These are phyloP conservation scores for Hypoxylon sp. DNA, from an alignment of 2,329 filamentous ascomycete genomes.

Conservation along the genomic window DNA sequence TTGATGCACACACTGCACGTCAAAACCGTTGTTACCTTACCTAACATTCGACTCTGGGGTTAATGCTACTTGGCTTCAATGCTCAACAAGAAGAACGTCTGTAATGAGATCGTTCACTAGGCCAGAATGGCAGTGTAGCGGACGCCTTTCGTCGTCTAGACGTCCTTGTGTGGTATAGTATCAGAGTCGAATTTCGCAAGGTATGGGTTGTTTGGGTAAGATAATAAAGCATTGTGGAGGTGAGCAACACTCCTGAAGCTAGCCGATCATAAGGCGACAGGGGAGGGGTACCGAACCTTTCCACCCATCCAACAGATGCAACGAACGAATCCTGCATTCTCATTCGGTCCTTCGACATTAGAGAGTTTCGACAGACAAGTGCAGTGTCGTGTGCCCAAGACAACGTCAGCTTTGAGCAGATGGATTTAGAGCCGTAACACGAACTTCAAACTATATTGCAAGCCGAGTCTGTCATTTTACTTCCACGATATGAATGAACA, in stretches of 20 bases:
- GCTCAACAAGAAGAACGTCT: constrained; percentile 23
- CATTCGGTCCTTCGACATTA: constrained; percentile 27
- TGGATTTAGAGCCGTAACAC: constrained; percentile 21
- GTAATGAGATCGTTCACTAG: constrained; percentile 4
- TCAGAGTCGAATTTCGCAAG: constrained; percentile 5
- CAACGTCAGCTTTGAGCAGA: constrained; percentile 16
- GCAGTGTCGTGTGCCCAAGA: constrained; percentile 33
- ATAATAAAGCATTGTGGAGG: constrained; percentile 26
- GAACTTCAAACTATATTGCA: constrained; percentile 23
- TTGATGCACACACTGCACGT: constrained; percentile 52
- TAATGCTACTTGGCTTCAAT: constrained; percentile 26
- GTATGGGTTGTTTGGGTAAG: constrained; percentile 10
- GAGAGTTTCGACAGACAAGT: constrained; percentile 26
- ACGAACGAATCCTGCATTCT: constrained; percentile 42
- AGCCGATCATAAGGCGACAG: constrained; percentile 39
- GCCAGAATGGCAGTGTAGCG: constrained; percentile 8
- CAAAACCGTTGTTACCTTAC: constrained; percentile 49
- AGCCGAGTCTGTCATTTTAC: constrained; percentile 7
- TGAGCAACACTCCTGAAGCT: constrained; percentile 32
- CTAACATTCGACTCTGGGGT: constrained; percentile 34
- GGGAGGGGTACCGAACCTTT: constrained; percentile 39
- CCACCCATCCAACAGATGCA: constrained; percentile 35
- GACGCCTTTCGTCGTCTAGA: constrained; percentile 1
- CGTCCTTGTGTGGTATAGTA: constrained; percentile 16
- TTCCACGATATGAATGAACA: constrained; percentile 17